A percentile compares a stretch with the other conserved stretches of the same genome.
phyloP scores from a whole-genome alignment of 1,284 basidiomycete genomes.

The Mycosarcoma maydis region DNA sequence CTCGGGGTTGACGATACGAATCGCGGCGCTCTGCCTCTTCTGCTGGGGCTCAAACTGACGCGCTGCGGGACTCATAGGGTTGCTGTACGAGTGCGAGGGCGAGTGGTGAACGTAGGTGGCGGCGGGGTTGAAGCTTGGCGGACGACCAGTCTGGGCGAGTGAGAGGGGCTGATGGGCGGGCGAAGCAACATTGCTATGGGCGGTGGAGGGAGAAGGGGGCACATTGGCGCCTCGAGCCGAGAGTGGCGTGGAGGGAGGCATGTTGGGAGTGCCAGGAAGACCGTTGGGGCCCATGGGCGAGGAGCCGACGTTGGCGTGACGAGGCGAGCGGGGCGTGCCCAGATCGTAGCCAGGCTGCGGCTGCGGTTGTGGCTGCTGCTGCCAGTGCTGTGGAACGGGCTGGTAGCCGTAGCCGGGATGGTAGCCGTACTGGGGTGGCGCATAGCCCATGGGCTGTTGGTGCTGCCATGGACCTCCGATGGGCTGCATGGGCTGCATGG shows the following conservation, averaged over 20 bases:
- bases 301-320: slow-evolving; percentile 52
- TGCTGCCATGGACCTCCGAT: slow-evolving; percentile 56
- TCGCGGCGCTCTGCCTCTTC: slow-evolving; percentile 63
- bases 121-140: slow-evolving; percentile 43
- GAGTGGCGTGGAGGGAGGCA: slow-evolving; percentile 47
- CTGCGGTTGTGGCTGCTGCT: slow-evolving; percentile 24
- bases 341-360: slow-evolving; percentile 48
- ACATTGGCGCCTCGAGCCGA: slow-evolving; percentile 37
- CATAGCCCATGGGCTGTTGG: slow-evolving; percentile 47
- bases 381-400: slow-evolving; percentile 48
- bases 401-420: slow-evolving; percentile 57
- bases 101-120: slow-evolving; percentile 49
- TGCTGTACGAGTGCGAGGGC: slow-evolving; percentile 58
- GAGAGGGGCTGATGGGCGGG: slow-evolving; percentile 49
- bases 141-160: slow-evolving; percentile 39
- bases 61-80: slow-evolving; percentile 64
- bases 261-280: slow-evolving; percentile 51
- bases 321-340: slow-evolving; percentile 58
- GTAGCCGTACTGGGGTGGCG: slow-evolving; percentile 52
- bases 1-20: slow-evolving; percentile 66
- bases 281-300: slow-evolving; percentile 59
- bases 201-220: slow-evolving; percentile 46
- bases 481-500: slow-evolving; percentile 58
- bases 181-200: slow-evolving; percentile 47
- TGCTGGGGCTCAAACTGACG: slow-evolving; percentile 64